Evolutionary conservation across 768 basidiomycete genomes (phyloP), one percentile per base, ranked within the genome.

Genomic region (Chlorophyllum brunneum): DNA sequence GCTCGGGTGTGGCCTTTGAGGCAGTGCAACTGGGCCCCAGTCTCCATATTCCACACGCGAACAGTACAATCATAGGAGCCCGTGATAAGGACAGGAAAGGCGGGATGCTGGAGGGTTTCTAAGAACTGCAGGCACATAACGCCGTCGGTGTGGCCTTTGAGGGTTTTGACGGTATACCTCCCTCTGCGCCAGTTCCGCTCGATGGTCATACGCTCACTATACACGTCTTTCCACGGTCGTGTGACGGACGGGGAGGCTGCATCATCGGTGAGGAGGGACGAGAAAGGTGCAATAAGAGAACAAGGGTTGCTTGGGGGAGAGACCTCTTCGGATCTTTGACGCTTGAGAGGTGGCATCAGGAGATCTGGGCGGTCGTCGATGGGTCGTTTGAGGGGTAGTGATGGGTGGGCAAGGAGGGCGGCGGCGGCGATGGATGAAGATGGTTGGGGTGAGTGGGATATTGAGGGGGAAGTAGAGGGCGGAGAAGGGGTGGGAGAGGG

Each of bases 171-270:
- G 4, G 79, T 85, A 68, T 86, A 95, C 27, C 92, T 83, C 8
- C 95, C 95, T 39, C 92, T 85, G 16, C 95, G 82, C 97, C 97
- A 99, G 67, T 99, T 99, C 42, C 94, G 83, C 69, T 98, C 97
- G 38, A 99, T 82, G 16, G 86, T 85, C 67, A 98, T 83, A n/a
- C 97, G 86, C 66, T 99, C 97, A 64, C 89, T 92, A 68, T 98
- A 99, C 16, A 99, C 95, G 58, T 90, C 86, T 66, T 99, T 99
- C 97, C 97, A 99, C 0, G 95, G 97, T 38, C 94, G 83, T 13
- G 92, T 95, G 54, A 80, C 60, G 13, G 74, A 71, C 22, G 67
- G 39, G 67, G 63, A 23, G 68, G 65, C 33, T 73, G 71, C 23
- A 59, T 46, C 44, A 56, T 39, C 38, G 8, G 36, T 10, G 48